These are phyloP conservation scores for Acanthamoeba divionensis DNA, from an alignment of 208 protist species.

Conservation along the genomic window DNA sequence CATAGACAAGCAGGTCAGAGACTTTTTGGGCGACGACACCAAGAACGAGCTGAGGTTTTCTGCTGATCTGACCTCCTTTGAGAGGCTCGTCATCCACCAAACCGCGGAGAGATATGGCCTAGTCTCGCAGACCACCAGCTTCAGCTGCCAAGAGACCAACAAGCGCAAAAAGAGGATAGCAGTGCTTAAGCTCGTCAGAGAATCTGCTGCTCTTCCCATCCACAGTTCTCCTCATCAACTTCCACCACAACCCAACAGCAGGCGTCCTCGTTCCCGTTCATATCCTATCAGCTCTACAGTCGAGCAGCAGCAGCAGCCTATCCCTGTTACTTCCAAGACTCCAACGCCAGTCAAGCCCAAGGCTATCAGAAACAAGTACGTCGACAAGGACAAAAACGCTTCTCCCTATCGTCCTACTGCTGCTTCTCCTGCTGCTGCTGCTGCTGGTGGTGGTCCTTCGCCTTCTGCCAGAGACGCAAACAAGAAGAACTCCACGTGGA, in stretches of 20 bases:
- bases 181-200: conserved; percentile 31
- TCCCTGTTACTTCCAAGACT: background rate
- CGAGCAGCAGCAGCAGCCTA: background rate
- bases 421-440: too few relatives aligned
- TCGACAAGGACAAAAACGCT: too few relatives aligned
- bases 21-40: background rate
- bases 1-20: background rate
- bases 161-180: background rate
- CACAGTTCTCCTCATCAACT: too few relatives aligned
- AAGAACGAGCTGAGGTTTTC: background rate
- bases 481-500: too few relatives aligned
- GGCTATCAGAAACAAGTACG: too few relatives aligned
- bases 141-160: conserved; percentile 8
- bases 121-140: background rate
- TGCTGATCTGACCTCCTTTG: conserved; percentile 19
- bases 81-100: conserved; percentile 2
- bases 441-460: too few relatives aligned
- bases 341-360: background rate
- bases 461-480: too few relatives aligned
- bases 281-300: background rate
- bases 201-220: too few relatives aligned
- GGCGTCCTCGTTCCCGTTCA: background rate
- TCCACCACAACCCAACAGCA: background rate
- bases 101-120: background rate
- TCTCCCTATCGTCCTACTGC: too few relatives aligned